Evolutionary conservation across 2,329 filamentous ascomycete species (phyloP), one percentile per base, ranked within the genome.

Genomic region (Calonectria pteridis): DNA sequence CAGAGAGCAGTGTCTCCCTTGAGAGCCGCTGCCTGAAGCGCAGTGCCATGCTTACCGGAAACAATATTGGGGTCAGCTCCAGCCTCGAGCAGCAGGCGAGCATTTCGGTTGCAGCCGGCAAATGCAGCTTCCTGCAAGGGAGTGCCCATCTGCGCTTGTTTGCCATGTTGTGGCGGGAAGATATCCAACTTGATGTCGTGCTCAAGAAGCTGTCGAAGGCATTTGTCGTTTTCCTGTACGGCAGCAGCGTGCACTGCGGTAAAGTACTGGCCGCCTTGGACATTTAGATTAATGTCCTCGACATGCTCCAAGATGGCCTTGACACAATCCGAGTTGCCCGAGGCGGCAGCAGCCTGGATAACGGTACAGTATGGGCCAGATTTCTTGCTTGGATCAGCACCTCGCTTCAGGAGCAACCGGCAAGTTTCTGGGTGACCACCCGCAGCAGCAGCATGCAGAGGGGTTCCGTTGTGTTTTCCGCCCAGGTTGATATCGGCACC

Each of bases 61-160:
- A 71, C 69, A 40, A 74, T 67, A 23, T 63, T 72, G 23, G 69
- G 35, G 26, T 74, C 65, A 1, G 72, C 72, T 10, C 59, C 72
- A n/a, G 69, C 69, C 23, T 74, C 72, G 28, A 74, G 69, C 65
- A 74, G 26, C 65, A 74, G 6, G 10, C 72, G 72, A 16, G 72
- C 72, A 63, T 74, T 74, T 31, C 72, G 72, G 28, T 74, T 74
- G 59, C 72, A 74, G 26, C 69, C 43, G 16, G 72, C 35, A 46
- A 70, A 66, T 4, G 72, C 72, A 10, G 72, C 72, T 46, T 65
- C 55, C 18, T 74, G 72, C 20, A 74, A 49, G 3, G 72, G 72
- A 14, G 72, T 74, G 7, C 72, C 72, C 6, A 49, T 53, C 20
- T 64, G 65, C 20, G 49, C 37, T 26, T 69, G 50, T 10, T 55